phyloP scores from a whole-genome alignment of 257 asterid genomes.

The Coffea canephora region DNA sequence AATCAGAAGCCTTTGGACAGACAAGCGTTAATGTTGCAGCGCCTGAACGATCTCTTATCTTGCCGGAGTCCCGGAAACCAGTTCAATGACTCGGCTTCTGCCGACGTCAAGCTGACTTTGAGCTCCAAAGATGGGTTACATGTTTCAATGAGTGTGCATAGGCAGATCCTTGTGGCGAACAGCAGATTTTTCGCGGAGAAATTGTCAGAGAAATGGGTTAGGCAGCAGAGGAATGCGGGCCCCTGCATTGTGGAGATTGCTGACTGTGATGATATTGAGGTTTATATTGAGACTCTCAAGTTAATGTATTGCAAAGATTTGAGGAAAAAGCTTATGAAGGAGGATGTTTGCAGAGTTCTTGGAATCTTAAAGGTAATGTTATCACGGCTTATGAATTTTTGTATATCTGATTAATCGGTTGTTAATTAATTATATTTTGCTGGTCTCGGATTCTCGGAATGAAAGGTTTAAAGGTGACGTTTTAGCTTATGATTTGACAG shows the following conservation, averaged over 20 bases:
- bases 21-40: slow-evolving; percentile 63
- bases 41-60: slow-evolving; percentile 57
- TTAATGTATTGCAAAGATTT: slow-evolving; percentile 87
- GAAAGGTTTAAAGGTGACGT: slow-evolving; percentile 3
- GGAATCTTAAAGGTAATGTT: slow-evolving; percentile 80
- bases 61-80: slow-evolving; percentile 78
- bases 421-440: not conserved
- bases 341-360: slow-evolving; percentile 73
- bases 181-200: slow-evolving; percentile 75
- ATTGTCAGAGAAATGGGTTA: slow-evolving; percentile 76
- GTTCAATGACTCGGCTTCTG: slow-evolving; percentile 67
- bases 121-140: slow-evolving; percentile 78
- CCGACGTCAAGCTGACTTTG: slow-evolving; percentile 84
- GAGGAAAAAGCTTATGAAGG: slow-evolving; percentile 86
- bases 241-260: slow-evolving; percentile 82
- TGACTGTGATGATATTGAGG: slow-evolving; percentile 94
- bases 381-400: not conserved
- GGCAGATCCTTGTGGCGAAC: slow-evolving; percentile 75
- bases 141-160: slow-evolving; percentile 68
- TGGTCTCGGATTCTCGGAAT: not conserved
- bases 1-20: slow-evolving; percentile 45
- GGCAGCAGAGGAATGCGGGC: slow-evolving; percentile 62
- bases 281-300: slow-evolving; percentile 73
- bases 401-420: not conserved
- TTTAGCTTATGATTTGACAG: not conserved